phyloP scores from a whole-genome alignment of 805 yeast genomes.

The Saccharomycopsis oosterbeekiorum region DNA sequence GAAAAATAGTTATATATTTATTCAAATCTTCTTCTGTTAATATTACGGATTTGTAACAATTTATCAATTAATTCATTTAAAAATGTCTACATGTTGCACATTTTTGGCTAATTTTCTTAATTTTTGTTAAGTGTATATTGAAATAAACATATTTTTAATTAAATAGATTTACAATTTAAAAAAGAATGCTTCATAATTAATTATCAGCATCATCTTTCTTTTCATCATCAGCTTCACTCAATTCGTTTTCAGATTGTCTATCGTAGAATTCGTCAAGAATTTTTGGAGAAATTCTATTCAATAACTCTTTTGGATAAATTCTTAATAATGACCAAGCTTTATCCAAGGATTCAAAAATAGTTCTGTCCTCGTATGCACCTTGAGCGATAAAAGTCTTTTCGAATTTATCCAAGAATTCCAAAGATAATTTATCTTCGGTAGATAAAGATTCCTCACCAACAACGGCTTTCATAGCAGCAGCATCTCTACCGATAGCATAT shows the following conservation, averaged over 20 bases:
- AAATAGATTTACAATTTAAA: neutral
- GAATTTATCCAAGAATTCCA: conserved; percentile 95
- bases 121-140: neutral
- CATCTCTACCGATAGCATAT: conserved; percentile 99
- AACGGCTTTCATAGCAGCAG: conserved; percentile 99
- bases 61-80: neutral
- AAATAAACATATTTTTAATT: neutral
- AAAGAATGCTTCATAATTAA: conserved; percentile 21
- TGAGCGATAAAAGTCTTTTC: conserved; percentile 92
- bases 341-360: conserved; percentile 89
- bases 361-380: conserved; percentile 95
- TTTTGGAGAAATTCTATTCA: conserved; percentile 97
- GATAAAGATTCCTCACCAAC: conserved; percentile 99
- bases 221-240: conserved; percentile 40
- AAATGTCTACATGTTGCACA: neutral
- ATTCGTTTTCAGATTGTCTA: conserved; percentile 52
- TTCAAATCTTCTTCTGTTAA: no score
- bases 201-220: conserved; percentile 27
- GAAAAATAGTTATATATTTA: neutral
- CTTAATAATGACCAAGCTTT: conserved; percentile 97
- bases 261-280: conserved; percentile 92
- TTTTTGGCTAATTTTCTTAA: neutral
- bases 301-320: conserved; percentile 97
- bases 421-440: conserved; percentile 91
- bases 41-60: no score